Base-by-base conservation (phyloP, 73 alveolate species). In the Durusdinium trenchii region DNA sequence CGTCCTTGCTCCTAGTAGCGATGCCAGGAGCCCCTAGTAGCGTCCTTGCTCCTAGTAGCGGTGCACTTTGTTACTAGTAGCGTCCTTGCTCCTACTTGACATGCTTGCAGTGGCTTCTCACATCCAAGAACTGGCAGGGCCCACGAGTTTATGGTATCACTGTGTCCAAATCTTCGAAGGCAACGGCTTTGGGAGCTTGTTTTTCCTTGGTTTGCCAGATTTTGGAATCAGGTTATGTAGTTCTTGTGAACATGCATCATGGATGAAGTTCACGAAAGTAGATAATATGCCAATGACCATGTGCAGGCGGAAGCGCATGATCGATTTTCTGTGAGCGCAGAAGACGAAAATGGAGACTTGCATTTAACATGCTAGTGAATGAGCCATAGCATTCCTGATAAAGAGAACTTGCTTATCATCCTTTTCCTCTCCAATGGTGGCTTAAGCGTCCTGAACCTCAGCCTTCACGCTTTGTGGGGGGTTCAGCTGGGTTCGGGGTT, bases 111-210 rank as follows among this genome's bases (percentile, higher is more conserved):
- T 54, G 64, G 9, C 28, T 12, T 20, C 28, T 12, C 64, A 9
- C 64, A 54, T 12, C 9, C 9, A 54, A 9, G 64, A 20, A 20
- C 28, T 9, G 64, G 64, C 64, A 20, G 20, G 9, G 64, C 20
- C 64, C 64, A 54, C 64, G 64, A 12, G 28, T 52, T 84, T 48
- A 48, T 84, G 94, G 94, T 75, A 36, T 84, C 94, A 9, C 10
- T 84, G 28, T 84, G 94, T 51, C 94, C 94, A 35, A 48, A 46
- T 81, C 91, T 81, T 64, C 91, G 71, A 81, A 81, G 91, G 51
- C 48, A 30, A 40, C 14, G 84, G n/a, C 51, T 36, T 10, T 20
- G 14, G 35, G 36, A n/a, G 40, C 52, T 30, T 4, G 54, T 73
- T 23, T 23, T 23, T 60, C 73, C 1, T 60, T 60, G 73, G 30